Evolutionary conservation across 2,329 filamentous ascomycete species (phyloP), one percentile per base, ranked within the genome.

Genomic region (Emergomyces pasteurianus): DNA sequence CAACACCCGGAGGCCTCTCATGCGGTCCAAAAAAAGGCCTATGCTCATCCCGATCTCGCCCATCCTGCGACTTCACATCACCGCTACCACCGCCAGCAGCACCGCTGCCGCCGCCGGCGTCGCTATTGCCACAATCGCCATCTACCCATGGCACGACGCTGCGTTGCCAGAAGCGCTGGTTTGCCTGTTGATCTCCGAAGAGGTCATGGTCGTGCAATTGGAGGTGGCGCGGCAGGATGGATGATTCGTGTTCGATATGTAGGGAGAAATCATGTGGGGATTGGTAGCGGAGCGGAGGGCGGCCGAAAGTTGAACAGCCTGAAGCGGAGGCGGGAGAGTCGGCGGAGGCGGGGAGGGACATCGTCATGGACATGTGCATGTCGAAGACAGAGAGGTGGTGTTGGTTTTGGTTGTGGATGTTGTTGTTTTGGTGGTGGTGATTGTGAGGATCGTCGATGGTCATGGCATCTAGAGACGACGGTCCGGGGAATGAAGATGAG

Each of bases 21-120:
- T 76, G 74, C 21, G 75, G 75, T 9, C 75, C 75, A 64, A 77
- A 77, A 65, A 77, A 76, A 23, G 74, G 74, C 56, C 74, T 72
- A 56, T 70, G 70, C 65, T 75, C 74, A 62, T 75, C 75, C 23
- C 74, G 74, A 18, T 74, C 75, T 53, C 73, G 75, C 21, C 73
- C 74, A 65, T 77, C 74, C 26, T 18, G 47, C 14, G 26, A 52
- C 18, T 52, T 28, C 26, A 43, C 4, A 18, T 21, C 42, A 8
- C 42, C 14, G 8, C n/a, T 14, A 21, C 14, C 42, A 43, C n/a
- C n/a, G n/a, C 16, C 42, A 43, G 12, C 40, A 14, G 18, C 18
- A 42, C 5, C 40, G 5, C 47, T 26, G 2, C 28, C 47, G 16
- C 47, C 47, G 5, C 23, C 47, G 2, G 26, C 47, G 31, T 31